phyloP scores from a whole-genome alignment of 176 grass and related monocot genomes.

The Musa troglodytarum region DNA sequence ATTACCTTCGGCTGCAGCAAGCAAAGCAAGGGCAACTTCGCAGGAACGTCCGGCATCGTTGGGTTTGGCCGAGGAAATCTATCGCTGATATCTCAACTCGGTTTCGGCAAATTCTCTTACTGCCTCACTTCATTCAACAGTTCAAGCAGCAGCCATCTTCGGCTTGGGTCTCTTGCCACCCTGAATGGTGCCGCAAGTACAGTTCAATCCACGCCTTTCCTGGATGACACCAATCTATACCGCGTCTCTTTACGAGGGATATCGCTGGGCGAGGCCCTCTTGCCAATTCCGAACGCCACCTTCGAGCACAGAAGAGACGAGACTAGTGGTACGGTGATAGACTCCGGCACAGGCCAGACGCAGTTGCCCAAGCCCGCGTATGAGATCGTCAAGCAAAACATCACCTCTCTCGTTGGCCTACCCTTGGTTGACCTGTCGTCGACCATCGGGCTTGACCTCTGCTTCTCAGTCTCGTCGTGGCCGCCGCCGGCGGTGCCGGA shows the following conservation, averaged over 20 bases:
- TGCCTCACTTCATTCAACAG: constrained; percentile 71
- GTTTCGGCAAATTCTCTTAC: constrained; percentile 63
- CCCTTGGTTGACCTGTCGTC: constrained; percentile 28
- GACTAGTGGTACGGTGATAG: constrained; percentile 51
- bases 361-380: constrained; percentile 45
- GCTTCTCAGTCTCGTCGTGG: constrained; percentile 34
- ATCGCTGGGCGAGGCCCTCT: constrained; percentile 33
- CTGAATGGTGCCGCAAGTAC: constrained; percentile 16
- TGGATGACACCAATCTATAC: constrained; percentile 63
- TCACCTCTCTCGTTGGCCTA: constrained; percentile 49
- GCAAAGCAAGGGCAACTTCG: constrained; percentile 46
- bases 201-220: constrained; percentile 51
- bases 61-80: constrained; percentile 52
- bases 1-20: constrained; percentile 63
- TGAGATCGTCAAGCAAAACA: constrained; percentile 29
- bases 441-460: constrained; percentile 47
- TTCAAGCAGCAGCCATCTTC: constrained; percentile 40
- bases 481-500: constrained; percentile 48
- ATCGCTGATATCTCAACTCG: constrained; percentile 53
- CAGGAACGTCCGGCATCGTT: constrained; percentile 48
- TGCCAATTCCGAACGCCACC: constrained; percentile 31
- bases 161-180: constrained; percentile 33
- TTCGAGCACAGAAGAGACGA: constrained; percentile 48
- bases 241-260: constrained; percentile 43
- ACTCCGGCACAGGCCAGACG: constrained; percentile 76